phyloP scores from a whole-genome alignment of 2,329 filamentous ascomycete genomes.

The Verticillium nubilum region DNA sequence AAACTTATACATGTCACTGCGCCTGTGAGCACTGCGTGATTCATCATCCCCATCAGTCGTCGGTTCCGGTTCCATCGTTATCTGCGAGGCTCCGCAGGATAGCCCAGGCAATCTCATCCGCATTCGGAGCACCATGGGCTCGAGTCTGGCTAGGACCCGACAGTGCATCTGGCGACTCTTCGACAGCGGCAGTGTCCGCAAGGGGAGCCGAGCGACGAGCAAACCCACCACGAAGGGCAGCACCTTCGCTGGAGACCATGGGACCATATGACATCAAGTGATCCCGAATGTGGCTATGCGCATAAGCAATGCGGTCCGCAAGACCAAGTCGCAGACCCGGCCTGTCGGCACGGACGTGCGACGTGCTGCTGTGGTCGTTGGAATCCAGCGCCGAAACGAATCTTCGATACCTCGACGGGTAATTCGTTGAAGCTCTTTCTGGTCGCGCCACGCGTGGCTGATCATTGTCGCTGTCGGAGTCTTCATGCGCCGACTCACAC shows the following conservation, averaged over 20 bases:
- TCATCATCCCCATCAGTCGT: slow-evolving; percentile 5
- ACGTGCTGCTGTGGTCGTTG: slow-evolving; percentile 7
- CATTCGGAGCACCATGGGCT: neutral
- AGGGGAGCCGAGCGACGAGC: neutral
- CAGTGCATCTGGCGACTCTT: neutral
- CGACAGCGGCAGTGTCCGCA: neutral
- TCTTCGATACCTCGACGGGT: slow-evolving; percentile 10
- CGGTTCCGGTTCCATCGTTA: slow-evolving; percentile 4
- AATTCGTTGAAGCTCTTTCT: slow-evolving; percentile 10
- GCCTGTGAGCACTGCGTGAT: neutral
- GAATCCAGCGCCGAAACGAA: slow-evolving; percentile 9
- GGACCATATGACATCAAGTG: neutral
- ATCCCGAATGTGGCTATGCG: neutral
- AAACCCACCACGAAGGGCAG: neutral
- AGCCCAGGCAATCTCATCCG: neutral
- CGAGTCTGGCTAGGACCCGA: neutral
- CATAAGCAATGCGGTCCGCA: neutral
- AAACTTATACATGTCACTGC: neutral
- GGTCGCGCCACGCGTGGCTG: slow-evolving; percentile 1
- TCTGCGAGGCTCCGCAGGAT: neutral
- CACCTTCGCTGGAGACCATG: neutral
- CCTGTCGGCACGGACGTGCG: slow-evolving; percentile 6
- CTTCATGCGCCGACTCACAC: slow-evolving; percentile 47
- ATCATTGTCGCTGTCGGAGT: slow-evolving; percentile 47
- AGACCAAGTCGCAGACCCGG: neutral